Conservation (phyloP, 768 basidiomycete species). For the Hortiboletus campestris region DNA sequence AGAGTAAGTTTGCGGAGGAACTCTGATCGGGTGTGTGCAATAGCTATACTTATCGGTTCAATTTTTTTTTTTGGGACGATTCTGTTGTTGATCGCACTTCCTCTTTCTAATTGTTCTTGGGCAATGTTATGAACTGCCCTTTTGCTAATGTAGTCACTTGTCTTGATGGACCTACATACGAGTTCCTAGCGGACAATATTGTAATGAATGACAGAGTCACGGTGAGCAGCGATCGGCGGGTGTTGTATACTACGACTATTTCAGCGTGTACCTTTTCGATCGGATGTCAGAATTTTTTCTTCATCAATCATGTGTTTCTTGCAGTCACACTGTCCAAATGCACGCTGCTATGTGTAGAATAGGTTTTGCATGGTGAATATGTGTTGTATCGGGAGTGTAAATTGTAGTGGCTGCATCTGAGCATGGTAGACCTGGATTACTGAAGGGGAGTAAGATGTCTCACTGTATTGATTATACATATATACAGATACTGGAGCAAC, state of each 20-base stretch:
- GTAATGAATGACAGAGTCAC: too few species aligned
- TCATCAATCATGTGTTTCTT: not conserved
- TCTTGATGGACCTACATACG: not conserved
- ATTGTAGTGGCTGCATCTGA: not conserved
- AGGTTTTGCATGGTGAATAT: not conserved
- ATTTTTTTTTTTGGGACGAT: not conserved
- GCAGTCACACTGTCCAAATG: not conserved
- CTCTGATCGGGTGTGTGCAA: conserved; percentile 7
- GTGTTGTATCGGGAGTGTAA: not conserved
- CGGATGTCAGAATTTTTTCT: too few species aligned
- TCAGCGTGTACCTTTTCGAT: not conserved
- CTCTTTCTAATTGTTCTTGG: not conserved
- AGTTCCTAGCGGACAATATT: not conserved
- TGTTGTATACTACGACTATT: not conserved
- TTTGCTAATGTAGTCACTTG: not conserved
- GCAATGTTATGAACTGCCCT: not conserved
- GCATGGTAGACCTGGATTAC: not conserved
- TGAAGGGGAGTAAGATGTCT: too few species aligned
- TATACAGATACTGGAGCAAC: not conserved
- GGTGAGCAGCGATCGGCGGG: not conserved
- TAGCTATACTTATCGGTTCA: not conserved
- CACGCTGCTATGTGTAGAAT: not conserved
- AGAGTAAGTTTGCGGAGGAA: conserved; percentile 32
- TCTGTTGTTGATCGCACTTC: not conserved
- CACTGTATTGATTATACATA: not conserved